Evolutionary conservation across 2,329 filamentous ascomycete genomes (phyloP), one percentile per base, ranked within the genome.

Genomic region (Alternaria infectoria): DNA sequence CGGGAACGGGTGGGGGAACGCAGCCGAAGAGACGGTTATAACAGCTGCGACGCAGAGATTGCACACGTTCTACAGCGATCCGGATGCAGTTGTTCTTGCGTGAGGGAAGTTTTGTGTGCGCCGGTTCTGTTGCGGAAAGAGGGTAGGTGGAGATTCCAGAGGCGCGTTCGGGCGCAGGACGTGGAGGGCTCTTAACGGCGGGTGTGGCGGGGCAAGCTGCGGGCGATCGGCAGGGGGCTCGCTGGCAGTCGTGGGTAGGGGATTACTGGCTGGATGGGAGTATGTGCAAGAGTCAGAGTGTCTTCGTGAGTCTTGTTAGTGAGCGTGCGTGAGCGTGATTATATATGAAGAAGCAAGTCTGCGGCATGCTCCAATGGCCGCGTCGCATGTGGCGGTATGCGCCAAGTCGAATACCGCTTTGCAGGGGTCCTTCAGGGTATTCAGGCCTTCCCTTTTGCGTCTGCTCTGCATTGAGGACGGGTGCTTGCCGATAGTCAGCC

Each of bases 331-430:
- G 49, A 23, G 40, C 21, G 57, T 57, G 59, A 55, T 62, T 64
- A 65, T 57, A 54, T 64, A 64, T 65, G 61, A 70, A 72, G 68
- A 74, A 70, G 68, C 69, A 73, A 67, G 28, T 67, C 61, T 46
- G 66, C 60, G 61, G 32, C n/a, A 54, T 50, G 61, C 67, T 68
- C 69, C 67, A 67, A 69, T 74, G 62, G 66, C 67, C 52, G 64
- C 54, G 67, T 61, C 67, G 69, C 61, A 69, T 57, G 70, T 74
- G 73, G 74, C 72, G 69, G 67, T 36, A 61, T 62, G 45, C 64
- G 70, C 71, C 71, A 62, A 62, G 56, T 40, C 56, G 44, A 50
- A 45, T 50, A 28, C 32, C 44, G 71, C 59, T 40, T 57, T 60
- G 60, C 70, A 73, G 62, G 62, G 66, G 59, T 70, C 51, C n/a